Conservation (phyloP, 169 alveolate species). For the Cryptosporidium ubiquitum region DNA sequence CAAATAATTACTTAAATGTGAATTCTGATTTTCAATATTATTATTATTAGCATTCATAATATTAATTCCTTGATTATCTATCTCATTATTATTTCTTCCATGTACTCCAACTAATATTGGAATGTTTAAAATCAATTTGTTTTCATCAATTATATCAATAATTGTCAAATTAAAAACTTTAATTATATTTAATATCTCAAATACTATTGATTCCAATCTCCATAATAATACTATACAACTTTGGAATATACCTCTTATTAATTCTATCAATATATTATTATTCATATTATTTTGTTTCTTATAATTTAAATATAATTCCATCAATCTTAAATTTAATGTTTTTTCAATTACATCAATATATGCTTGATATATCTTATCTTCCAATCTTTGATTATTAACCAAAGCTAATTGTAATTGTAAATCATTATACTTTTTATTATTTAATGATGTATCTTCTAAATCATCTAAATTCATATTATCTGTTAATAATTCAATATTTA, state of each 20-base stretch:
- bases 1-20: not conserved
- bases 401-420: constrained; percentile 3
- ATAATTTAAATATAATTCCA: not conserved
- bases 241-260: constrained; percentile 59
- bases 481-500: not conserved
- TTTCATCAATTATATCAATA: constrained; percentile 24
- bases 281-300: constrained; percentile 13
- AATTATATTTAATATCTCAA: constrained; percentile 43
- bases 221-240: constrained; percentile 38
- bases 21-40: not conserved
- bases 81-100: not conserved
- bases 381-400: not conserved
- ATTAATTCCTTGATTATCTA: too few species aligned
- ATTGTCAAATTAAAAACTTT: constrained; percentile 56
- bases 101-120: constrained; percentile 41
- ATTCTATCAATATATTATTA: constrained; percentile 33
- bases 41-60: not conserved
- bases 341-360: constrained; percentile 32
- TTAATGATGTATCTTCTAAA: not conserved
- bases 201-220: constrained; percentile 56
- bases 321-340: constrained; percentile 42
- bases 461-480: not conserved
- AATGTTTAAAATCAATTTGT: constrained; percentile 35
- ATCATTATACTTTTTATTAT: not conserved
- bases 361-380: constrained; percentile 38